Conservation (phyloP, 202 grass and related monocot genomes). For the Bolboschoenoplectus hybrid region DNA sequence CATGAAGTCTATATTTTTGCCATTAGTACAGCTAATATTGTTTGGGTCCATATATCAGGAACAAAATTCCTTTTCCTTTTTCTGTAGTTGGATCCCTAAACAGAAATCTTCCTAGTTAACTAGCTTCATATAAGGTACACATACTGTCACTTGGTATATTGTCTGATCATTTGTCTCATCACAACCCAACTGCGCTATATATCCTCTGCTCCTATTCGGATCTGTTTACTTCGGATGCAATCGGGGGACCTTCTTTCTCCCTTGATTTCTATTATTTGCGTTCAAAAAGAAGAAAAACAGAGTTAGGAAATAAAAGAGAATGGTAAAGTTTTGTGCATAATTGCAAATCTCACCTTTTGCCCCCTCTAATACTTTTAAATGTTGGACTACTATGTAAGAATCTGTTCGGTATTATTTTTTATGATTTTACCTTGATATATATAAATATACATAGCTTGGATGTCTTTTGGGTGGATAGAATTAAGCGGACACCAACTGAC, state of each 20-base stretch:
- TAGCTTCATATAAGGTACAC: not conserved
- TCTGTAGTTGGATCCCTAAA: not conserved
- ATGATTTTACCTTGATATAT: not conserved
- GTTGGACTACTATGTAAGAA: not conserved
- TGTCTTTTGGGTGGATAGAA: no score
- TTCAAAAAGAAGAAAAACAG: not conserved
- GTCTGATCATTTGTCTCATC: not conserved
- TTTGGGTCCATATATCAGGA: not conserved
- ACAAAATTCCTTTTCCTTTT: not conserved
- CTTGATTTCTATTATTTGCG: not conserved
- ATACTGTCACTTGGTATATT: conserved; percentile 2
- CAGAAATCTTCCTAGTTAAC: not conserved
- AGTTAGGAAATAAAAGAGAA: not conserved
- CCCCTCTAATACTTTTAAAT: not conserved
- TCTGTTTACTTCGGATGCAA: not conserved
- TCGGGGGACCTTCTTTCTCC: not conserved
- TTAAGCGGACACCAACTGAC: no score
- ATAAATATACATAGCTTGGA: no score
- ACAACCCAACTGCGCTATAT: not conserved
- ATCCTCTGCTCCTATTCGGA: not conserved
- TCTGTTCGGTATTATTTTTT: not conserved
- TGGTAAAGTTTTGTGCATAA: not conserved
- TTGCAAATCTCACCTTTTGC: not conserved
- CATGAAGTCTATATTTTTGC: no score
- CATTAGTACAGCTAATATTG: not conserved